A percentile compares a stretch with the other conserved stretches of the same genome.
Evolutionary conservation across 73 alveolate species (phyloP).

Genomic region (Tetrahymena elliotti): DNA sequence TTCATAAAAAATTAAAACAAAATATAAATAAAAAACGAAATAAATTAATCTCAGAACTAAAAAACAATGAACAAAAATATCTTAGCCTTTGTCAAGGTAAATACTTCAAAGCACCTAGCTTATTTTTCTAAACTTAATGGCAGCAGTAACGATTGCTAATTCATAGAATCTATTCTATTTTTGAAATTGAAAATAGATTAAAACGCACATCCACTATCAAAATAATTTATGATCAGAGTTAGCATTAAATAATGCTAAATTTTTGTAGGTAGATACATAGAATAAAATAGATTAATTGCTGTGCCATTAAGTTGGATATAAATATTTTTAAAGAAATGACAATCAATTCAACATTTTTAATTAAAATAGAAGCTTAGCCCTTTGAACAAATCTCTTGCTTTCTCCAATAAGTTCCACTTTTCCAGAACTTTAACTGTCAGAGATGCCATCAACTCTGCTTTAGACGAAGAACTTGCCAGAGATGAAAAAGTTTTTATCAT

Average conservation of each 20-base stretch:
- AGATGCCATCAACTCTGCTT: constrained; percentile 80
- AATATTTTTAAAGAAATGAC: no score
- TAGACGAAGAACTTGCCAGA: constrained; percentile 80
- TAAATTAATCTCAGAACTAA: background rate
- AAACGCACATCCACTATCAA: no score
- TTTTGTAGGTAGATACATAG: background rate
- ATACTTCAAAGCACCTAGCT: background rate
- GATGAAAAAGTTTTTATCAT: constrained; percentile 74
- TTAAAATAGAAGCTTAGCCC: background rate
- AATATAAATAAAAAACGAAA: background rate
- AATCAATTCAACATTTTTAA: background rate
- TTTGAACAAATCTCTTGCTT: background rate
- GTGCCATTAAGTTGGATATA: background rate
- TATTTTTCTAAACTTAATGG: background rate
- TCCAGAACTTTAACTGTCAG: constrained; percentile 64
- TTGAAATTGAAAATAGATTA: background rate
- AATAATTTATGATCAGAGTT: background rate
- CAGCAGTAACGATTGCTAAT: background rate
- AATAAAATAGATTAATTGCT: background rate
- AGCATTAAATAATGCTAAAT: background rate
- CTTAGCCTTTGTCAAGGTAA: background rate
- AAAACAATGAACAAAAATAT: background rate
- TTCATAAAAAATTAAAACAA: background rate
- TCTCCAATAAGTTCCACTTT: background rate
- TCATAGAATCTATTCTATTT: no score